Conservation (phyloP, 257 asterid genomes). For the Jasminum sambac region DNA sequence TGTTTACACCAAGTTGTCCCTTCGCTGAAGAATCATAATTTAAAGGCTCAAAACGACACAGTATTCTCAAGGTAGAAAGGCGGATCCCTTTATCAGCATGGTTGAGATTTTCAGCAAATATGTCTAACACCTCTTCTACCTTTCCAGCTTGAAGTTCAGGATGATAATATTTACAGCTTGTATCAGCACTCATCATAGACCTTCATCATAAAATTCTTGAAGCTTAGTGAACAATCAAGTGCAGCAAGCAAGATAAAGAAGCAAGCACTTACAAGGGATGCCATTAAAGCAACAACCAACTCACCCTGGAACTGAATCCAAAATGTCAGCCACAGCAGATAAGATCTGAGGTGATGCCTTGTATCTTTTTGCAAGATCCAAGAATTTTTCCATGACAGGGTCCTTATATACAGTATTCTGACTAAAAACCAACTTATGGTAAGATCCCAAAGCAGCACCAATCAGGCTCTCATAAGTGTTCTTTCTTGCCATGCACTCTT, state of each 20-base stretch:
- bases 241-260: constrained; percentile 18
- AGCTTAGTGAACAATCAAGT: constrained; percentile 15
- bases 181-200: constrained; percentile 35
- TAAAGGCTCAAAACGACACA: constrained; percentile 74
- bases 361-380: constrained; percentile 69
- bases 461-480: constrained; percentile 66
- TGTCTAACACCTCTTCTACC: constrained; percentile 47
- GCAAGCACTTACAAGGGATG: constrained; percentile 10
- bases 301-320: constrained; percentile 69
- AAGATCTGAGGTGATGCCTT: constrained; percentile 65
- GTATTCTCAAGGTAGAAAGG: constrained; percentile 69
- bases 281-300: constrained; percentile 8
- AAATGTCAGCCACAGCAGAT: constrained; percentile 72
- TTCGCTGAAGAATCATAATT: constrained; percentile 28
- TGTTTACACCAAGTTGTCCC: constrained; percentile 41
- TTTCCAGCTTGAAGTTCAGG: constrained; percentile 48
- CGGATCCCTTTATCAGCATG: constrained; percentile 66
- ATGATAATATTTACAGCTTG: constrained; percentile 41
- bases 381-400: constrained; percentile 43
- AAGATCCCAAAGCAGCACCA: constrained; percentile 70
- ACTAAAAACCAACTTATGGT: constrained; percentile 42
- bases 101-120: constrained; percentile 64
- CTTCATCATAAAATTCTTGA: constrained; percentile 40
- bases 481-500: constrained; percentile 30
- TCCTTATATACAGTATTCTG: constrained; percentile 42